Percentiles rank a stretch among this genome's conserved stretches.
Conservation (phyloP, 768 basidiomycete species). For the Phaeotremella fagi region DNA sequence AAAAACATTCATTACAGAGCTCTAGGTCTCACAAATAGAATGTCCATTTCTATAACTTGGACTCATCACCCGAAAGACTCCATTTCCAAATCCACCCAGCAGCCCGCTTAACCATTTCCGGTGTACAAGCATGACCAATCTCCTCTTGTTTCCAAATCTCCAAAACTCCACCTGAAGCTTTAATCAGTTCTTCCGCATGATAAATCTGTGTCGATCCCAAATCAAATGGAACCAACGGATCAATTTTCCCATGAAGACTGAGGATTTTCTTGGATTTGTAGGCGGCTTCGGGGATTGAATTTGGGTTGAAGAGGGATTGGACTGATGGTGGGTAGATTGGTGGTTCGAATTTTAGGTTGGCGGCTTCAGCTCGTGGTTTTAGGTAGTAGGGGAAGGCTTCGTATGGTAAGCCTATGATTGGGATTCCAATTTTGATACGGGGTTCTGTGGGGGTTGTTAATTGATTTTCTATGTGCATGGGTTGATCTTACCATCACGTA, state of each 20-base stretch:
- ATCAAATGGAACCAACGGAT: slow-evolving; percentile 65
- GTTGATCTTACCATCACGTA: slow-evolving; percentile 53
- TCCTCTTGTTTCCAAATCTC: slow-evolving; percentile 56
- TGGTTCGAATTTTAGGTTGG: slow-evolving; percentile 52
- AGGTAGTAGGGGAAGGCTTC: slow-evolving; percentile 43
- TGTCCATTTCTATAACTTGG: slow-evolving; percentile 5
- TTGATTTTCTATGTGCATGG: background rate
- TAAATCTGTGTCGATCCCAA: slow-evolving; percentile 59
- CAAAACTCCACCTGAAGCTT: slow-evolving; percentile 58
- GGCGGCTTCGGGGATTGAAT: slow-evolving; percentile 49
- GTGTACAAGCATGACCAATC: slow-evolving; percentile 62
- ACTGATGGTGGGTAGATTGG: slow-evolving; percentile 59
- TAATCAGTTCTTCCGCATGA: slow-evolving; percentile 49
- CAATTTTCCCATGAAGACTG: slow-evolving; percentile 63
- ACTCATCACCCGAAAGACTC: slow-evolving; percentile 19
- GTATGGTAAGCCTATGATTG: slow-evolving; percentile 66
- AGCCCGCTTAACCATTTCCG: slow-evolving; percentile 57
- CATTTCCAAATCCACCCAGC: slow-evolving; percentile 45
- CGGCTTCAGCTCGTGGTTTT: slow-evolving; percentile 50
- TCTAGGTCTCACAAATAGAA: background rate
- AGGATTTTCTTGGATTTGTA: slow-evolving; percentile 70
- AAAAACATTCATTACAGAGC: too few species aligned
- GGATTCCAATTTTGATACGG: slow-evolving; percentile 52
- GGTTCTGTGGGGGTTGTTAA: slow-evolving; percentile 47
- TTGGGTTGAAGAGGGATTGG: slow-evolving; percentile 53